Conservation (phyloP, 768 basidiomycete species). For the Pleurotus djamor region DNA sequence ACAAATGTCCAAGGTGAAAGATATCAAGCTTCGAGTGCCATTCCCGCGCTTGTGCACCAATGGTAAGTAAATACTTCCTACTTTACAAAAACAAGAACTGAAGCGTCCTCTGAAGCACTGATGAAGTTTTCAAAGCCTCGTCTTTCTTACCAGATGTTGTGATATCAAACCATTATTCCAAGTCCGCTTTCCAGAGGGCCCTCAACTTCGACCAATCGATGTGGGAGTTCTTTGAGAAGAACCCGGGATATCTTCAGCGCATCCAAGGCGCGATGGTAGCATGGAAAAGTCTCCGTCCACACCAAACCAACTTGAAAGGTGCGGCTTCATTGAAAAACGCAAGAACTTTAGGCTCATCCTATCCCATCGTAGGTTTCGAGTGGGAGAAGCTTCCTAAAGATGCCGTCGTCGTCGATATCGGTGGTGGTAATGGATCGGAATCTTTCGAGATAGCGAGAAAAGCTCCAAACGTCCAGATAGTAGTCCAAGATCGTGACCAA, state of each 20-base stretch:
- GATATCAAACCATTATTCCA: conserved; percentile 1
- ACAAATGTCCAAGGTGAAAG: conserved; percentile 8
- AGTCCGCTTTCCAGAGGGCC: conserved; percentile 2
- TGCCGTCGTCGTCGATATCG: conserved; percentile 15
- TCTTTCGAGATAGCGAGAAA: conserved; percentile 11
- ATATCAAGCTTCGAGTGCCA: conserved; percentile 7
- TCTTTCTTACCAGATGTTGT: conserved; percentile 18
- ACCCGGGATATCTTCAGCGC: conserved; percentile 6
- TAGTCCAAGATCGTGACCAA: conserved; percentile 15
- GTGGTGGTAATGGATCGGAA: conserved; percentile 10
- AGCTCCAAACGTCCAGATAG: conserved; percentile 9
- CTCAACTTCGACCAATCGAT: conserved; percentile 2
- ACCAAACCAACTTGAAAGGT: conserved; percentile 10
- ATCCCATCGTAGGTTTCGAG: conserved; percentile 12
- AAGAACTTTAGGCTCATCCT: not conserved
- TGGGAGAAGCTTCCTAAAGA: conserved; percentile 12
- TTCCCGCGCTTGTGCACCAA: conserved; percentile 15
- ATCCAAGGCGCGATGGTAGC: conserved; percentile 13
- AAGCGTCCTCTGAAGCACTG: conserved; percentile 4
- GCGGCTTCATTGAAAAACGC: not conserved
- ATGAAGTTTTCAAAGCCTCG: conserved; percentile 16
- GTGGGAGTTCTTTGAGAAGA: conserved; percentile 9
- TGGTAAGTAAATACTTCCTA: conserved; percentile 5
- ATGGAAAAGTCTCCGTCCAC: conserved; percentile 2
- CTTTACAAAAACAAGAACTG: too few species aligned